Percentiles rank a stretch among this genome's conserved stretches.
phyloP scores from a whole-genome alignment of 306 rosid species.

The Notholithocarpus densiflorus region DNA sequence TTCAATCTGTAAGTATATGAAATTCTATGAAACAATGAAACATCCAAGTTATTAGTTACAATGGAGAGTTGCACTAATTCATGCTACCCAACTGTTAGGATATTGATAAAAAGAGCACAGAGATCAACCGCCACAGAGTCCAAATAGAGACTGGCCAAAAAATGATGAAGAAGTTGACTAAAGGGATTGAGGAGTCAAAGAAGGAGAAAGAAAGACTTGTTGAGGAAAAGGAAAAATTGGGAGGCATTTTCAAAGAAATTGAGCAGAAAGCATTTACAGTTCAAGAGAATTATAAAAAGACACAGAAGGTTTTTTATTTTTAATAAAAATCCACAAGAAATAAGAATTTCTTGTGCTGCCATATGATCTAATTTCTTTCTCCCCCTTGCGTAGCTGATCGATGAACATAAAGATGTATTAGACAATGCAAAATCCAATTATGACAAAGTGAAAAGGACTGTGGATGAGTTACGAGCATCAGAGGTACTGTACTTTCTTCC shows the following conservation, averaged over 20 bases:
- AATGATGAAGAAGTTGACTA: constrained; percentile 73
- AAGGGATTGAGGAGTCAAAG: constrained; percentile 80
- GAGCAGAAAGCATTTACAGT: constrained; percentile 81
- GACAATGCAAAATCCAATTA: constrained; percentile 68
- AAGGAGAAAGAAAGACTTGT: constrained; percentile 65
- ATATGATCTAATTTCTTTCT: constrained; percentile 5
- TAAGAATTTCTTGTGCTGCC: not conserved
- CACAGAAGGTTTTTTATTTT: constrained; percentile 57
- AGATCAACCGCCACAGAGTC: constrained; percentile 84
- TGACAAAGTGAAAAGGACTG: constrained; percentile 56
- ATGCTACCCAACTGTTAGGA: constrained; percentile 50
- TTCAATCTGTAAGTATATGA: constrained; percentile 76
- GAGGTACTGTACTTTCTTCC: constrained; percentile 53
- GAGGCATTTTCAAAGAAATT: constrained; percentile 63
- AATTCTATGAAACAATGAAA: constrained; percentile 11
- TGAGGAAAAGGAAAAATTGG: constrained; percentile 61
- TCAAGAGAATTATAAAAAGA: constrained; percentile 63
- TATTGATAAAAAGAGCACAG: constrained; percentile 73
- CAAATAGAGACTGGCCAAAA: constrained; percentile 86
- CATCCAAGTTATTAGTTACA: constrained; percentile 9
- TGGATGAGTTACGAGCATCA: constrained; percentile 75
- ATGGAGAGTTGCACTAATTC: constrained; percentile 29
- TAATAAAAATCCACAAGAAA: not conserved
- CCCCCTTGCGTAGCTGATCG: constrained; percentile 52
- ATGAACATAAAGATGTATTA: constrained; percentile 57